Conservation (phyloP, 495 filamentous ascomycete species). For the Corynascus novoguineensis region DNA sequence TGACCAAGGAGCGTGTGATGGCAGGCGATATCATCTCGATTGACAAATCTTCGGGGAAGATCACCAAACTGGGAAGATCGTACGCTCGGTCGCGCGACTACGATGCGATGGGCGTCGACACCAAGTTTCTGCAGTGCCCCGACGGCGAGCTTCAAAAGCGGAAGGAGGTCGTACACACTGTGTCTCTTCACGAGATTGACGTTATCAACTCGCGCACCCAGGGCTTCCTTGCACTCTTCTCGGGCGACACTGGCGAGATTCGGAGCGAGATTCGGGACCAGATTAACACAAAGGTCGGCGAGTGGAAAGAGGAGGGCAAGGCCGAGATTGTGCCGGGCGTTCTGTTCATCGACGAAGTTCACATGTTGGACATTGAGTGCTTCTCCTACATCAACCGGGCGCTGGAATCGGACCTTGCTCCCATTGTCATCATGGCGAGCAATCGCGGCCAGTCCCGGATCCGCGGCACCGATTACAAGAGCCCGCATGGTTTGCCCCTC, state of each 20-base stretch:
- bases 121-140: slow-evolving; percentile 97
- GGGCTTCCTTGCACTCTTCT: slow-evolving; percentile 92
- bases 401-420: slow-evolving; percentile 85
- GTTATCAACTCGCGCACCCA: slow-evolving; percentile 98
- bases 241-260: slow-evolving; percentile 97
- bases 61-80: slow-evolving; percentile 90
- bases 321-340: slow-evolving; percentile 97
- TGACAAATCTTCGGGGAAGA: slow-evolving; percentile 95
- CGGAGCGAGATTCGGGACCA: slow-evolving; percentile 94
- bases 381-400: slow-evolving; percentile 98
- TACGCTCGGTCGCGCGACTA: slow-evolving; percentile 94
- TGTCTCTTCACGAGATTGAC: slow-evolving; percentile 96
- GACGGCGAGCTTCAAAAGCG: slow-evolving; percentile 97
- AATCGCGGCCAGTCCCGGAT: slow-evolving; percentile 92
- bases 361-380: slow-evolving; percentile 99
- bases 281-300: slow-evolving; percentile 95
- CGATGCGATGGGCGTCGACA: slow-evolving; percentile 98
- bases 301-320: slow-evolving; percentile 99
- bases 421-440: slow-evolving; percentile 99
- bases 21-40: slow-evolving; percentile 97
- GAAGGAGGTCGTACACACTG: slow-evolving; percentile 94
- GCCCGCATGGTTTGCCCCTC: slow-evolving; percentile 86
- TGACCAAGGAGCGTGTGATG: slow-evolving; percentile 98
- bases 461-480: slow-evolving; percentile 84
- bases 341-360: slow-evolving; percentile 97